Conservation (phyloP, 345 rosid genomes). For the Melastoma malabathricum region DNA sequence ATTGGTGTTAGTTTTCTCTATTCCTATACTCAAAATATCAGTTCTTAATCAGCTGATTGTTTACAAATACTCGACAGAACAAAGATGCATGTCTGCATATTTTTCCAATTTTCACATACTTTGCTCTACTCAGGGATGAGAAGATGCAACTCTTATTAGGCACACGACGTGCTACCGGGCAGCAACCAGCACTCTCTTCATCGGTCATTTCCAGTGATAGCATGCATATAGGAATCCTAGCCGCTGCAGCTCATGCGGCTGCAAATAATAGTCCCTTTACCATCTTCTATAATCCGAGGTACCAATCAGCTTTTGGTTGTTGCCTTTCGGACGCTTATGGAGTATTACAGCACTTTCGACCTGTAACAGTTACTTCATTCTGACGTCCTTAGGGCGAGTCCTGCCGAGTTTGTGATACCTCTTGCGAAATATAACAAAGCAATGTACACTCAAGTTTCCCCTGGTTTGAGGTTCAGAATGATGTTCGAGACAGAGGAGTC, state of each 20-base stretch:
- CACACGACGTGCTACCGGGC: slow-evolving; percentile 74
- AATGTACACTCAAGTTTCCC: slow-evolving; percentile 75
- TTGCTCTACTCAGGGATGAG: slow-evolving; percentile 51
- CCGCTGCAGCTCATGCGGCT: slow-evolving; percentile 99
- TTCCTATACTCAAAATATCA: slow-evolving; percentile 1
- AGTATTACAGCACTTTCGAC: neutral
- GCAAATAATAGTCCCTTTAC: slow-evolving; percentile 87
- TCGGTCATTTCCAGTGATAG: slow-evolving; percentile 96
- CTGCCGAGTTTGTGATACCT: slow-evolving; percentile 91
- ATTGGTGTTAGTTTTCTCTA: too few relatives aligned
- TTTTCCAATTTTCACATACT: slow-evolving; percentile 3
- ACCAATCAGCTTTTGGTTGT: neutral
- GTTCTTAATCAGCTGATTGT: neutral
- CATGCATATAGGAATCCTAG: slow-evolving; percentile 98
- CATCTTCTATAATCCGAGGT: slow-evolving; percentile 95
- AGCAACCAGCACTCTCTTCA: slow-evolving; percentile 84
- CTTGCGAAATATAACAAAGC: slow-evolving; percentile 88
- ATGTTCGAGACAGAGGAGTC: slow-evolving; percentile 97
- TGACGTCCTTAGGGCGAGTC: slow-evolving; percentile 65
- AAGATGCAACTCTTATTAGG: slow-evolving; percentile 86
- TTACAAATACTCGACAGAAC: neutral
- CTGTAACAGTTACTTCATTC: slow-evolving; percentile 14
- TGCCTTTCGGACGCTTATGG: too few relatives aligned
- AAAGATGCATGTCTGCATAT: neutral
- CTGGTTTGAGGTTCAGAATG: slow-evolving; percentile 96